Conservation (phyloP, 345 rosid species). For the Eutrema yunnanense region DNA sequence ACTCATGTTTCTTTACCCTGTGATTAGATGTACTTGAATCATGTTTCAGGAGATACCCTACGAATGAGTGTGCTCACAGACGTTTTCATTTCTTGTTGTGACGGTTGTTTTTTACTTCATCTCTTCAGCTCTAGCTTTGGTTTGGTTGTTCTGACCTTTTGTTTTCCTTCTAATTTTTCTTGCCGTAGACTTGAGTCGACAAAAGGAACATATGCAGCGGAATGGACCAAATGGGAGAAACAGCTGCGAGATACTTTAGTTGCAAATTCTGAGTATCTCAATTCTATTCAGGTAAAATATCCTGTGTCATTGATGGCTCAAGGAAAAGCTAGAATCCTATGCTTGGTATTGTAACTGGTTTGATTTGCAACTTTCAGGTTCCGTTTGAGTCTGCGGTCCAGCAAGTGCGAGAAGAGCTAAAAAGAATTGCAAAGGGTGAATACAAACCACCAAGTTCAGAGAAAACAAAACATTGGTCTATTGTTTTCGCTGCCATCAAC, state of each 20-base stretch:
- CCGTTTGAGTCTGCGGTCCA: slow-evolving; percentile 71
- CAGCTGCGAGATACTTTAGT: slow-evolving; percentile 45
- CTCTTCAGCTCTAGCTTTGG: not conserved
- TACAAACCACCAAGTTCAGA: slow-evolving; percentile 53
- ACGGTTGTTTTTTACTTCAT: not conserved
- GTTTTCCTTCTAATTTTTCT: slow-evolving; percentile 4
- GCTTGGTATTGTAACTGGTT: not conserved
- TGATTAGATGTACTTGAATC: not conserved
- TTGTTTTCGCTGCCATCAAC: slow-evolving; percentile 76
- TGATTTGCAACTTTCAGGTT: slow-evolving; percentile 39
- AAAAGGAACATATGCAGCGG: slow-evolving; percentile 64
- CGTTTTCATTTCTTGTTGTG: not conserved
- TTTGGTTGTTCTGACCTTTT: slow-evolving; percentile 2
- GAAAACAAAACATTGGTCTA: slow-evolving; percentile 60
- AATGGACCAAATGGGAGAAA: slow-evolving; percentile 91
- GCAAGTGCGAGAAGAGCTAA: slow-evolving; percentile 70
- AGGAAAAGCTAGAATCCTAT: not conserved
- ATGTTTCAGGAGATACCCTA: not conserved
- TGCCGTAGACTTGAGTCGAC: slow-evolving; percentile 61
- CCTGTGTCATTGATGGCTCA: not conserved
- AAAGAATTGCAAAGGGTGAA: slow-evolving; percentile 58
- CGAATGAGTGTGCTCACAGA: not conserved
- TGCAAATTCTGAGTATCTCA: slow-evolving; percentile 52
- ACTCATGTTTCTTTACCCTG: not conserved
- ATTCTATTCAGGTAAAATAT: slow-evolving; percentile 60